Evolutionary conservation across 768 basidiomycete genomes (phyloP).

Genomic region (Mycena metata): DNA sequence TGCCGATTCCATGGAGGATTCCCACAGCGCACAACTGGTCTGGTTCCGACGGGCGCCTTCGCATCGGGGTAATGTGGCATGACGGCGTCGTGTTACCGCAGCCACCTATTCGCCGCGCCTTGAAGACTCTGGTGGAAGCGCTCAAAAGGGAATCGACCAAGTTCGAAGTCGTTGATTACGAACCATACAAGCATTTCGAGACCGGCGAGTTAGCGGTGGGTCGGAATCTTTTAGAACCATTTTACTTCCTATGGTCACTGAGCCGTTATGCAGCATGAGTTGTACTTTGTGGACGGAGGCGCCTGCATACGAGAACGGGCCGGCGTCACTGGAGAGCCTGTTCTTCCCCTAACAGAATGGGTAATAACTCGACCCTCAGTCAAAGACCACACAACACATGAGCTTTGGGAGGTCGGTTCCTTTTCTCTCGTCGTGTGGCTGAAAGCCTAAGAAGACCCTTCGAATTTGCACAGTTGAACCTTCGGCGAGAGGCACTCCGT

Average conservation of each 20-base stretch:
- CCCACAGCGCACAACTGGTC: slow-evolving; percentile 35
- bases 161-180: slow-evolving; percentile 54
- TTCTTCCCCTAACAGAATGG: slow-evolving; percentile 55
- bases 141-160: slow-evolving; percentile 46
- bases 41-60: slow-evolving; percentile 45
- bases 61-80: slow-evolving; percentile 49
- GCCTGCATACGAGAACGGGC: slow-evolving; percentile 40
- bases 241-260: too few species aligned
- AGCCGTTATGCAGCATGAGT: slow-evolving; percentile 43
- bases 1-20: slow-evolving; percentile 46
- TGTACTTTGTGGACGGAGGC: slow-evolving; percentile 58
- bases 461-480: slow-evolving; percentile 12
- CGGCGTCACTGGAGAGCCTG: slow-evolving; percentile 49
- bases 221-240: too few species aligned
- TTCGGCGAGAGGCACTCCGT: slow-evolving; percentile 49
- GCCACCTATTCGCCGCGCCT: slow-evolving; percentile 57
- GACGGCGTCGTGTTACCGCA: slow-evolving; percentile 55
- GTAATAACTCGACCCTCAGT: slow-evolving; percentile 45
- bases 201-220: slow-evolving; percentile 52
- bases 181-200: slow-evolving; percentile 51
- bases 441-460: too few species aligned
- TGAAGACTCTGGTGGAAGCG: slow-evolving; percentile 52
- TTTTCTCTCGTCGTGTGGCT: background rate
- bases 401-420: slow-evolving; percentile 47
- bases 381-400: slow-evolving; percentile 41